Evolutionary conservation across 1,284 basidiomycete genomes (phyloP), one percentile per base, ranked within the genome.

Genomic region (Sanghuangporus baumii): DNA sequence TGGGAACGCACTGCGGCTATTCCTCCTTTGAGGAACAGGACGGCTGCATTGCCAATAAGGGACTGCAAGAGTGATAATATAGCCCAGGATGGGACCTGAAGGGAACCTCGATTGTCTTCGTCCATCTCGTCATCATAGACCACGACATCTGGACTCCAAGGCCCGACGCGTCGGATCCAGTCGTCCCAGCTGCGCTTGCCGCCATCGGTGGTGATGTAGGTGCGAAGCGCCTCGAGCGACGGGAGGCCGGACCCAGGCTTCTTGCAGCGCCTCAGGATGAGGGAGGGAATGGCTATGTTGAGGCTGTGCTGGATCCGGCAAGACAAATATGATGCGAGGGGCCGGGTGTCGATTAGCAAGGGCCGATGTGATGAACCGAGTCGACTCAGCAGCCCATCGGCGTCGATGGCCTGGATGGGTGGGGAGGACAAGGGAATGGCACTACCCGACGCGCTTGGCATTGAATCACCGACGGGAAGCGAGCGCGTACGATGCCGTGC

Each of bases 211-310:
- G 88, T 91, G 68, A 94, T 84, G 71, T 87, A 94, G 66, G 89
- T 85, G 51, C 86, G 83, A 54, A 94, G 75, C 0, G 85, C 80
- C 65, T 86, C 81, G 66, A 93, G 79, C 37, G 81, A 82, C 46
- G 83, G 81, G 67, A 89, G 83, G 4, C 81, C 82, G 41, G 80
- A 81, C 23, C 81, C 83, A 6, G 86, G 82, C 70, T 89, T 90
- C 60, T 83, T 80, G 66, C 83, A 87, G n/a, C 93, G 86, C 73
- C 93, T 93, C 68, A 93, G 83, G 69, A 94, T 91, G 69, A 94
- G 83, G 26, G 90, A 88, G 0, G 93, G 92, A 60, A 95, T 90
- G 43, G 89, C 87, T 60, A 95, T 79, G 74, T 93, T 93, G 65
- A 92, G 83, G 70, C 88, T 88, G 67, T 84, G 76, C 51, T 77